Base-by-base conservation (phyloP, 495 filamentous ascomycete genomes). In the Hypoxylon perforatum region DNA sequence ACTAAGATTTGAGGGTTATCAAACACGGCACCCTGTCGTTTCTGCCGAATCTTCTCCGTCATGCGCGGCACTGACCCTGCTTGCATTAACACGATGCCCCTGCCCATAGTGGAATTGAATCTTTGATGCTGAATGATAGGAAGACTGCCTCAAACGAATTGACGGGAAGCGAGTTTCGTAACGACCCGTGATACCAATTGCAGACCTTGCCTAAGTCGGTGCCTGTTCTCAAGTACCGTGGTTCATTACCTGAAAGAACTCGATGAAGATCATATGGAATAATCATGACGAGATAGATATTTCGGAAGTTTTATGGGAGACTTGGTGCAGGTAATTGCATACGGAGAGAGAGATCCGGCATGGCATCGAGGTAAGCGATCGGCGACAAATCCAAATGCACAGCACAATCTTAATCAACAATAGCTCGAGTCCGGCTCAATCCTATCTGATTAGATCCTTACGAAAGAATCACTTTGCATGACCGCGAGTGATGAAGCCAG, bases 141-240 rank as follows among this genome's bases (percentile, higher is more conserved):
- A 62, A 62, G 22, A 47, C 22, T 25, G 42, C 48, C 59, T 68
- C 65, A 69, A 63, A 69, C 65, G 21, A 25, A 50, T 45, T 56
- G 59, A 47, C 51, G 50, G 30, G 60, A 64, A 69, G 65, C 65
- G 65, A 69, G 65, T 69, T 69, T 69, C 65, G 65, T 50, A 64
- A 63, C 50, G 18, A 38, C 53, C 45, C 15, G 38, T 56, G 50
- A 57, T 44, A 48, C 45, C 47, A 45, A 55, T 10, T 50, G 22
- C 44, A 60, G 35, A 54, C 57, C 50, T 55, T 57, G 25, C 23
- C 18, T 17, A 15, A 22, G 17, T 25, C 18, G 12, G 17, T 23
- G 23, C 23, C 25, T n/a, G 48, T 45, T 48, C 39, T 38, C 12
- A 30, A 38, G 55, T 50, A 51, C 38, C 56, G 22, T 45, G 53